Percentiles rank a stretch among this genome's conserved stretches.
phyloP scores from a whole-genome alignment of 306 rosid species.

The Astragalus membranaceus region DNA sequence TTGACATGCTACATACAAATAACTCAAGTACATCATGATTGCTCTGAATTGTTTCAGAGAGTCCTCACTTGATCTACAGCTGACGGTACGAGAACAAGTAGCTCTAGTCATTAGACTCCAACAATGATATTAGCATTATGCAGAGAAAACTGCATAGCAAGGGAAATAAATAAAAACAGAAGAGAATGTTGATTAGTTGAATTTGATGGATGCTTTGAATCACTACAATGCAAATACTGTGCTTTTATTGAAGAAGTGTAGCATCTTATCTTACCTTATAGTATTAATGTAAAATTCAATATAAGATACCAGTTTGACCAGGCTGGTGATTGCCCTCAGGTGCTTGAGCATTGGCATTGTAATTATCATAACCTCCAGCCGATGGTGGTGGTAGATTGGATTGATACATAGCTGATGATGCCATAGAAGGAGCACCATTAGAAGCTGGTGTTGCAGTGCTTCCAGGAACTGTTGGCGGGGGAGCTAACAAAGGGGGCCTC shows the following conservation, averaged over 20 bases:
- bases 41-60: not conserved
- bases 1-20: slow-evolving; percentile 10
- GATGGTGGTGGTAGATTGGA: slow-evolving; percentile 28
- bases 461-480: slow-evolving; percentile 36
- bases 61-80: not conserved
- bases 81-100: not conserved
- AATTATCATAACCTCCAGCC: slow-evolving; percentile 35
- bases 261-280: too few species aligned
- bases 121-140: not conserved
- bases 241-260: not conserved
- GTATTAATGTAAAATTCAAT: not conserved
- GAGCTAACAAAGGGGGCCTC: slow-evolving; percentile 38
- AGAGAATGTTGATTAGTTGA: slow-evolving; percentile 3
- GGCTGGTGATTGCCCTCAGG: slow-evolving; percentile 34
- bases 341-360: slow-evolving; percentile 36
- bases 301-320: slow-evolving; percentile 5
- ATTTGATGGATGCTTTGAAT: not conserved
- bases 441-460: slow-evolving; percentile 31
- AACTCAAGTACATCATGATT: not conserved
- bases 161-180: not conserved
- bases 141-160: slow-evolving; percentile 1
- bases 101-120: not conserved
- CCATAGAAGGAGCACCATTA: slow-evolving; percentile 38
- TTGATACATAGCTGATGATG: slow-evolving; percentile 35
- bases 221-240: not conserved